Base-by-base conservation (phyloP, 257 asterid genomes). In the Plantago elongata region DNA sequence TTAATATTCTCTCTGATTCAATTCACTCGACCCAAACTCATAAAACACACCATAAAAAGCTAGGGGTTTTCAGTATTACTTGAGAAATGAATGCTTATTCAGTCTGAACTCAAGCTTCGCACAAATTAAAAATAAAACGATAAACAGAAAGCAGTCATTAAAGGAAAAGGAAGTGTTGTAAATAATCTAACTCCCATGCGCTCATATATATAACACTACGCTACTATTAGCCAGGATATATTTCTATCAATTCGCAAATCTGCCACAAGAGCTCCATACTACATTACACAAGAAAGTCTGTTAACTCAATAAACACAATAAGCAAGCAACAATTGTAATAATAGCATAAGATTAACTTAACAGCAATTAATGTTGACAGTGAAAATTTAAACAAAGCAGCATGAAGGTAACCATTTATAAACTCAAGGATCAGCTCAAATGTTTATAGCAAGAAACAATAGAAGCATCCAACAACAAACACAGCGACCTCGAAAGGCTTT, bases 371-470 rank as follows among this genome's bases (percentile, higher is more conserved):
- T 47, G 51, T 51, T 34, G 42, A 44, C 14, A 42, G 12, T 17
- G 43, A 18, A 37, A 17, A 54, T 11, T 54, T 45, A n/a, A 67
- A 66, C 9, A 47, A 45, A 45, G 52, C 57, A 56, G 30, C 14
- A 27, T 12, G 1, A 51, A 15, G 13, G 51, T 18, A 65, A 49
- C 46, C 49, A 71, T 29, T 13, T 48, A 16, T 44, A 59, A 58
- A 67, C 51, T 44, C 67, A 60, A 59, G 62, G 38, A 54, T 49
- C 34, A 47, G 65, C 66, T 54, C 54, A 57, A 65, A 38, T 57
- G 57, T 48, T 75, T 63, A 67, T 71, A 60, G 52, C 58, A 64
- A 60, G 46, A 50, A 66, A 63, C 43, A 55, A 43, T 43, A 62
- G 63, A 42, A 60, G 74, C 42, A 15, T 49, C 68, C 58, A 49